These are phyloP conservation scores for Leishmania aethiopica DNA, from an alignment of 208 protist species.

Conservation along the genomic window DNA sequence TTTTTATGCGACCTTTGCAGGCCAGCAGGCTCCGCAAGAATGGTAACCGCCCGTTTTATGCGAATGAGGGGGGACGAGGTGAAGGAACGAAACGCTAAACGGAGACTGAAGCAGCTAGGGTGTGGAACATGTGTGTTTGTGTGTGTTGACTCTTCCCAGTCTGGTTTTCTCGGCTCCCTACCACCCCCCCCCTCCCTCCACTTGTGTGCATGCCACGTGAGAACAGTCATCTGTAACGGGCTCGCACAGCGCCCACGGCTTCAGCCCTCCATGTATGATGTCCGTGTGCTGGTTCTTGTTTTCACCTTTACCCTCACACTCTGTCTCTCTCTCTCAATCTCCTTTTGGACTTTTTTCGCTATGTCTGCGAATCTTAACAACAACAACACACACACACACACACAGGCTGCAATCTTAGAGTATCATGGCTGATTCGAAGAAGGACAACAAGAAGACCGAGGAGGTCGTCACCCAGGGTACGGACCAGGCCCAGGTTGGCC, in stretches of 20 bases:
- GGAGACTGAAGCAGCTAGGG: background rate
- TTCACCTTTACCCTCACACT: background rate
- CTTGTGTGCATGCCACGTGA: background rate
- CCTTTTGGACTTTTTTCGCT: slow-evolving; percentile 1
- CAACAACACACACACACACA: slow-evolving; percentile 9
- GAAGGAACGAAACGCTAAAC: background rate
- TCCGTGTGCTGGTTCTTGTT: background rate
- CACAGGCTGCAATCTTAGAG: slow-evolving; percentile 11
- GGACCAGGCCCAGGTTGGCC: slow-evolving; percentile 93
- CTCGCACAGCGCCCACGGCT: background rate
- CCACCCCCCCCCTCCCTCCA: background rate
- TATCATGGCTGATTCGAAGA: slow-evolving; percentile 79
- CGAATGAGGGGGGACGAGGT: background rate
- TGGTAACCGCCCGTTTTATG: background rate
- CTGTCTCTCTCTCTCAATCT: background rate
- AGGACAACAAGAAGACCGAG: slow-evolving; percentile 88
- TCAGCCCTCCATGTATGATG: background rate
- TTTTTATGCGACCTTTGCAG: background rate
- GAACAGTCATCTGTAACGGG: background rate
- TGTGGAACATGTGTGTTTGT: background rate
- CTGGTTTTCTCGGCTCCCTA: background rate
- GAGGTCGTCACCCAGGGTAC: slow-evolving; percentile 71
- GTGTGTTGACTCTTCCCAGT: background rate
- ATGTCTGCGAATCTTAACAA: background rate
- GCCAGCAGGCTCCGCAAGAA: background rate